Base-by-base conservation (phyloP, 2,329 filamentous ascomycete species). In the Biscogniauxia marginata region DNA sequence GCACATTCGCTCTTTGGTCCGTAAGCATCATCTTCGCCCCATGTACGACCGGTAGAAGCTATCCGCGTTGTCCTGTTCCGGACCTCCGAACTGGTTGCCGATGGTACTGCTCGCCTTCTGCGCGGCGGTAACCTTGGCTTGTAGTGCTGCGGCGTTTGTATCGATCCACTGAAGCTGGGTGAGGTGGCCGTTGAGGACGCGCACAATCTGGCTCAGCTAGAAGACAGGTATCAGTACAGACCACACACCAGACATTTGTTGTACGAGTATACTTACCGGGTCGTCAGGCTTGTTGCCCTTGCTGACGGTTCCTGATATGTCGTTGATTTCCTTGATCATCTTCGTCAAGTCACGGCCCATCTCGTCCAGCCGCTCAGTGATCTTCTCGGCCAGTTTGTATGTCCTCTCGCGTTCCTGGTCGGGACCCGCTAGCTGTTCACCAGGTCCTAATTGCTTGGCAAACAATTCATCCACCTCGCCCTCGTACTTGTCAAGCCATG, bases 261-360 rank as follows among this genome's bases (percentile, higher is more conserved):
- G n/a, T n/a, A 8, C 51, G 18, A 50, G 22, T 16, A 21, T 22
- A 54, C 61, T 57, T 82, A 95, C 91, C 64, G 90, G 90, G 75
- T 95, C 91, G 72, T 95, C 90, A 23, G 90, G 84, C 75, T 96
- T 96, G 74, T 84, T 88, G 56, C 89, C 91, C 81, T 96, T 96
- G 81, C 86, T 93, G 63, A 99, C 78, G 21, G 87, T 91, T 53
- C 90, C 84, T n/a, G 91, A 95, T 60, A 96, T 93, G 65, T 88
- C 86, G 71, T 99, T 99, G 71, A 99, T 96, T 75, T 98, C 95
- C 71, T 96, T 93, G 66, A 99, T 96, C 92, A 99, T 98, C 76
- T 91, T 93, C 49, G 86, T 87, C 61, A 99, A 80, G 70, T 96
- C 92, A 71, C 91, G 90, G 69, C 91, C 92, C 85, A 98, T 96